phyloP scores from a whole-genome alignment of 1,139 yeast genomes.

The Debaryomyces sp. region DNA sequence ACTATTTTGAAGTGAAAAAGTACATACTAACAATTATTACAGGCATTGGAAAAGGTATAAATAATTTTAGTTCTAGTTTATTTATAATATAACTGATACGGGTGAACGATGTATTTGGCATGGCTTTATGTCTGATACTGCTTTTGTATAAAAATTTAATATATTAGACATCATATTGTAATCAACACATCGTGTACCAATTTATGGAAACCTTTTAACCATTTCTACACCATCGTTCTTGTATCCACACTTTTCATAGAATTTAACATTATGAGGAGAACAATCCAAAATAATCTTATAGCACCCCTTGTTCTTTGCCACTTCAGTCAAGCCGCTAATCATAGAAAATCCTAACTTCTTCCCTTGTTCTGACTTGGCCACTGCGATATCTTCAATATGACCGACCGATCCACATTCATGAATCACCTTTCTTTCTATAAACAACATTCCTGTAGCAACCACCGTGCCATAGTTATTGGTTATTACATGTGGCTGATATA shows the following conservation, averaged over 20 bases:
- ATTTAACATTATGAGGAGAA: conserved; percentile 74
- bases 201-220: conserved; percentile 37
- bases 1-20: not conserved
- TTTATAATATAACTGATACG: not conserved
- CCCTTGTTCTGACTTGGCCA: conserved; percentile 76
- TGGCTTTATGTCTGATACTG: not conserved
- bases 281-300: conserved; percentile 93
- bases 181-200: not conserved
- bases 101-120: not conserved
- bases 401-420: conserved; percentile 88
- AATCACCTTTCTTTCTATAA: conserved; percentile 63
- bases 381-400: conserved; percentile 95
- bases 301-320: conserved; percentile 67
- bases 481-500: conserved; percentile 66
- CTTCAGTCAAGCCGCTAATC: conserved; percentile 60
- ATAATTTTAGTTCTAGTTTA: not conserved
- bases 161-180: not conserved
- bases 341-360: conserved; percentile 72
- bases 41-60: conserved; percentile 35
- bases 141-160: not conserved
- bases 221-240: conserved; percentile 73
- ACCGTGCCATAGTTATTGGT: conserved; percentile 48
- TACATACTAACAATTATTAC: conserved; percentile 21
- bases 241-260: conserved; percentile 87
- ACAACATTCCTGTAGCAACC: conserved; percentile 51